These are phyloP conservation scores for Saccharomyces hybrid DNA, from an alignment of 1,139 yeast species.

Conservation along the genomic window DNA sequence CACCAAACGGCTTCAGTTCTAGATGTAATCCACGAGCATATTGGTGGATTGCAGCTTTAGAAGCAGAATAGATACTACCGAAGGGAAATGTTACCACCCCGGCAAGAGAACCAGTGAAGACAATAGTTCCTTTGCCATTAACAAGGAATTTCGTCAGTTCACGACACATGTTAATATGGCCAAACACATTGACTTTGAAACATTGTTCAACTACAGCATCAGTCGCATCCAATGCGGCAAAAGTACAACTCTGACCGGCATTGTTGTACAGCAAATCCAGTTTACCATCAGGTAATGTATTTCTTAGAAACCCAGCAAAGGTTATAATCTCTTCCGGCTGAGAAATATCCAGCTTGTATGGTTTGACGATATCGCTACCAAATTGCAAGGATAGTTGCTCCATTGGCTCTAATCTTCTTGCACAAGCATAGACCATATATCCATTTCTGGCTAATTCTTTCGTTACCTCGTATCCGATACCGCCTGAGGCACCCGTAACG, in stretches of 20 bases:
- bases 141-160: slow-evolving; percentile 53
- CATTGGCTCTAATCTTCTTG: slow-evolving; percentile 63
- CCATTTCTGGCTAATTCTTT: slow-evolving; percentile 58
- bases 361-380: slow-evolving; percentile 24
- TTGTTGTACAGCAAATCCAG: slow-evolving; percentile 61
- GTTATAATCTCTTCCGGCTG: slow-evolving; percentile 42
- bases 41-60: slow-evolving; percentile 72
- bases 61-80: slow-evolving; percentile 58
- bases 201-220: slow-evolving; percentile 50
- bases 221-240: slow-evolving; percentile 62
- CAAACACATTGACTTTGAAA: slow-evolving; percentile 63
- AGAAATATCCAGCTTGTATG: slow-evolving; percentile 47
- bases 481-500: slow-evolving; percentile 78
- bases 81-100: slow-evolving; percentile 67
- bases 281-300: slow-evolving; percentile 39
- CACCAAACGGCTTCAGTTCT: slow-evolving; percentile 69
- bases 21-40: slow-evolving; percentile 56
- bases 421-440: slow-evolving; percentile 63
- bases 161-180: slow-evolving; percentile 56
- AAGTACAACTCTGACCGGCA: slow-evolving; percentile 62
- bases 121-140: slow-evolving; percentile 60
- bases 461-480: slow-evolving; percentile 66
- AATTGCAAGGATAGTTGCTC: slow-evolving; percentile 35
- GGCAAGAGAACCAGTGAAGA: slow-evolving; percentile 69
- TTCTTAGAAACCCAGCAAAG: slow-evolving; percentile 38